Evolutionary conservation across 768 basidiomycete genomes (phyloP).

Genomic region (Clitopilus passeckerianus): DNA sequence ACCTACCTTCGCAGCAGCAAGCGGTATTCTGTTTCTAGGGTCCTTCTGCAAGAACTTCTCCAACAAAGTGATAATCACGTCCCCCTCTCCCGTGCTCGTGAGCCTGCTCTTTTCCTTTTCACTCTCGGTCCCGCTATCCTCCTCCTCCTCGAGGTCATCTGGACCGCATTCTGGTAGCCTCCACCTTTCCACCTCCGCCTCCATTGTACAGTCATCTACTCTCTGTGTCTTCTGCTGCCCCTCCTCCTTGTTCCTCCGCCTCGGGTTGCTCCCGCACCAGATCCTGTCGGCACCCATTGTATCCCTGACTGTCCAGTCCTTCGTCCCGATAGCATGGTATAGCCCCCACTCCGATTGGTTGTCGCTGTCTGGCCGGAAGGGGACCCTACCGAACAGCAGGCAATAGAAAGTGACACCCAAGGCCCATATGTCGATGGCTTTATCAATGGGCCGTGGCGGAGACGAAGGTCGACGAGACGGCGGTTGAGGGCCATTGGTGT

Average conservation of each 20-base stretch:
- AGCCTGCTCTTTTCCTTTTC: conserved; percentile 7
- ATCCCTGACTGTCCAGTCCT: conserved; percentile 64
- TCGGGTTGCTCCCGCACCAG: background rate
- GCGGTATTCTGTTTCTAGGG: conserved; percentile 61
- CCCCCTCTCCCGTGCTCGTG: conserved; percentile 36
- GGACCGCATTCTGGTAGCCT: background rate
- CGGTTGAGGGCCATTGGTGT: background rate
- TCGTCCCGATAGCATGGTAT: conserved; percentile 74
- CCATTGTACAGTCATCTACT: background rate
- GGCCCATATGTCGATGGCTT: conserved; percentile 97
- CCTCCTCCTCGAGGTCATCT: conserved; percentile 44
- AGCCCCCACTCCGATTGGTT: conserved; percentile 59
- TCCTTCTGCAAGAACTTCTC: conserved; percentile 80
- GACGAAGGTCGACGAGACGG: conserved; percentile 22
- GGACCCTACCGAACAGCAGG: conserved; percentile 82
- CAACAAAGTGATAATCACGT: conserved; percentile 66
- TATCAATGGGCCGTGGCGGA: conserved; percentile 61
- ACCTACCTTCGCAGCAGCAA: conserved; percentile 76
- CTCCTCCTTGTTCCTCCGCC: background rate
- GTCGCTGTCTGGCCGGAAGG: conserved; percentile 45
- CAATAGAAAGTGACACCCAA: conserved; percentile 95
- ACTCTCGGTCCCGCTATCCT: conserved; percentile 37
- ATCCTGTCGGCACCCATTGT: conserved; percentile 71
- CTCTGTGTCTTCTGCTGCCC: background rate
- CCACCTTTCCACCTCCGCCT: background rate